Percentiles rank a stretch among this genome's conserved stretches.
Evolutionary conservation across 2,329 filamentous ascomycete species (phyloP).

Genomic region (Diaporthe caulivora): DNA sequence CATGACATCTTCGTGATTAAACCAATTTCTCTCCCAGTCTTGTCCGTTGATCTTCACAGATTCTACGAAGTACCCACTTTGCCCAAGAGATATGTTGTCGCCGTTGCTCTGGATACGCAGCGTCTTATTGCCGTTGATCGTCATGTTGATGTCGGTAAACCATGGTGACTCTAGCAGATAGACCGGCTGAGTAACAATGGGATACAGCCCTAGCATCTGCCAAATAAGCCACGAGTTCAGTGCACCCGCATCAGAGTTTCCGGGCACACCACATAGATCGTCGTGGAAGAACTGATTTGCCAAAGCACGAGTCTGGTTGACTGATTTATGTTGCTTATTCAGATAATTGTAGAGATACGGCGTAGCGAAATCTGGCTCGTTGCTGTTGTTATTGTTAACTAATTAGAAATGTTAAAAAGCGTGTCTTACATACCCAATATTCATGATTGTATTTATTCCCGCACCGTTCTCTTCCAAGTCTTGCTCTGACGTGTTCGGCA

Average conservation of each 20-base stretch:
- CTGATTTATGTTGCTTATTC: slow-evolving; percentile 69
- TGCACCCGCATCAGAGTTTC: slow-evolving; percentile 78
- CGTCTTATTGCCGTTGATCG: slow-evolving; percentile 58
- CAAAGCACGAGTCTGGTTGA: slow-evolving; percentile 70
- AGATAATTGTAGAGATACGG: slow-evolving; percentile 79
- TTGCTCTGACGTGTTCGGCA: slow-evolving; percentile 43
- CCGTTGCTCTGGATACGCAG: slow-evolving; percentile 61
- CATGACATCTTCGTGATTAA: slow-evolving; percentile 63
- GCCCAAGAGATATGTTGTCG: slow-evolving; percentile 46
- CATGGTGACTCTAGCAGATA: slow-evolving; percentile 78
- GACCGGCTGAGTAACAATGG: slow-evolving; percentile 76
- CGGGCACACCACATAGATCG: slow-evolving; percentile 71
- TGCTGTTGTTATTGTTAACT: slow-evolving; percentile 63
- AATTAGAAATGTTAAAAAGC: slow-evolving; percentile 61
- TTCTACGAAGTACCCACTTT: slow-evolving; percentile 63
- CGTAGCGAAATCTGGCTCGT: slow-evolving; percentile 71
- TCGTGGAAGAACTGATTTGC: slow-evolving; percentile 74
- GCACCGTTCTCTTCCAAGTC: slow-evolving; percentile 41
- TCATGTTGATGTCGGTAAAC: slow-evolving; percentile 71
- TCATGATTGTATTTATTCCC: slow-evolving; percentile 43
- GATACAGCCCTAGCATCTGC: slow-evolving; percentile 78
- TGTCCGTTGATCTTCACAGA: slow-evolving; percentile 65
- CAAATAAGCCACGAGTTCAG: slow-evolving; percentile 78
- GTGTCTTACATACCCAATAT: slow-evolving; percentile 40
- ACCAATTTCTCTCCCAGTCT: slow-evolving; percentile 66